Evolutionary conservation across 352 stramenopile species (phyloP).

Genomic region (Phytophthora macrochlamydospora): DNA sequence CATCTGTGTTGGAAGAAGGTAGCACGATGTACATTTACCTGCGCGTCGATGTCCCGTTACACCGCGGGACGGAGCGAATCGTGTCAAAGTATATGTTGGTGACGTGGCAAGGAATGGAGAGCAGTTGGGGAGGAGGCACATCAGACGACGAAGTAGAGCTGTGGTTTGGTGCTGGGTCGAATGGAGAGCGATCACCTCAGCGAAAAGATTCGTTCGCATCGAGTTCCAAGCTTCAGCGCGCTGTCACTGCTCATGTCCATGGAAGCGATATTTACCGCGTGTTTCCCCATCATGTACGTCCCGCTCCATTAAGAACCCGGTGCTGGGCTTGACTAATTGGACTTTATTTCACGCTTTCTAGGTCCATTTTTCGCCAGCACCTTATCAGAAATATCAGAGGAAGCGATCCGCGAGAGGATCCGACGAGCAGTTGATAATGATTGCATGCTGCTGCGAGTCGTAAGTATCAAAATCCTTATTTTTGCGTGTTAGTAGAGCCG

Average conservation of each 20-base stretch:
- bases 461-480: constrained; percentile 26
- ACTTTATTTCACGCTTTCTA: constrained; percentile 13
- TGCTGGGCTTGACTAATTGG: too few relatives aligned
- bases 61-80: constrained; percentile 80
- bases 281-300: constrained; percentile 84
- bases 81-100: constrained; percentile 90
- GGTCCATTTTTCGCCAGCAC: constrained; percentile 89
- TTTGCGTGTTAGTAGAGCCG: neutral
- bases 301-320: neutral
- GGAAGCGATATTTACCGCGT: constrained; percentile 88
- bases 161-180: constrained; percentile 57
- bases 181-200: constrained; percentile 42
- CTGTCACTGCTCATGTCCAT: constrained; percentile 79
- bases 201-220: constrained; percentile 54
- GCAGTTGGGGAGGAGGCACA: constrained; percentile 49
- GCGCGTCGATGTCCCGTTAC: constrained; percentile 84
- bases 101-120: constrained; percentile 79
- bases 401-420: constrained; percentile 85
- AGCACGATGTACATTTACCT: constrained; percentile 92
- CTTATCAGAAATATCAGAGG: constrained; percentile 80
- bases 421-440: constrained; percentile 85
- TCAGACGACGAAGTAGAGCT: constrained; percentile 78
- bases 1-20: constrained; percentile 66
- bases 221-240: constrained; percentile 80
- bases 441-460: constrained; percentile 86